These are phyloP conservation scores for Plectranthus barbatus DNA, from an alignment of 257 asterid species.

Conservation along the genomic window DNA sequence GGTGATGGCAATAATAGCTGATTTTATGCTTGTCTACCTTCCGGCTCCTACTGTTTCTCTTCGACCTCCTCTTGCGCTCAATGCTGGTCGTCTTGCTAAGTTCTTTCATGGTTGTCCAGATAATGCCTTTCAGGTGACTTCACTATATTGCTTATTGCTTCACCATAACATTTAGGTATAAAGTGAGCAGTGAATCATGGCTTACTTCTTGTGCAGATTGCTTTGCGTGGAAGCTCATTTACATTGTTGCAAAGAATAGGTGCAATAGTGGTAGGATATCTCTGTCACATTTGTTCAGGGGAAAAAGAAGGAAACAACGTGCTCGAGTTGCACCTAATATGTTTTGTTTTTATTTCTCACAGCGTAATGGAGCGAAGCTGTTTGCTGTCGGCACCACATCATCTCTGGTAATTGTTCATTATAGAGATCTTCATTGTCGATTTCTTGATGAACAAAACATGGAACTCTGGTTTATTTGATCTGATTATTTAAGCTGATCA, in stretches of 20 bases:
- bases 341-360: slow-evolving; percentile 7
- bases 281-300: too few relatives aligned
- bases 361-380: slow-evolving; percentile 85
- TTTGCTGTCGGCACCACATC: slow-evolving; percentile 89
- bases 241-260: too few relatives aligned
- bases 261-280: too few relatives aligned
- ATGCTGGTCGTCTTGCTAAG: slow-evolving; percentile 71
- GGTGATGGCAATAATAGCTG: slow-evolving; percentile 83
- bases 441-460: neutral
- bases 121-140: slow-evolving; percentile 55
- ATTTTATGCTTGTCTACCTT: slow-evolving; percentile 94
- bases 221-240: too few relatives aligned
- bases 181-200: slow-evolving; percentile 26
- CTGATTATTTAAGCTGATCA: neutral
- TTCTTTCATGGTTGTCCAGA: slow-evolving; percentile 78
- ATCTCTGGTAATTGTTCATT: slow-evolving; percentile 61
- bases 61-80: slow-evolving; percentile 53
- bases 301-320: neutral
- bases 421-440: neutral
- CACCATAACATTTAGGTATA: too few relatives aligned
- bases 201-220: too few relatives aligned
- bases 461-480: neutral
- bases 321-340: neutral
- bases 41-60: slow-evolving; percentile 97
- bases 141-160: too few relatives aligned